Evolutionary conservation across 352 stramenopile genomes (phyloP), one percentile per base, ranked within the genome.

Genomic region (Pythium volutum): DNA sequence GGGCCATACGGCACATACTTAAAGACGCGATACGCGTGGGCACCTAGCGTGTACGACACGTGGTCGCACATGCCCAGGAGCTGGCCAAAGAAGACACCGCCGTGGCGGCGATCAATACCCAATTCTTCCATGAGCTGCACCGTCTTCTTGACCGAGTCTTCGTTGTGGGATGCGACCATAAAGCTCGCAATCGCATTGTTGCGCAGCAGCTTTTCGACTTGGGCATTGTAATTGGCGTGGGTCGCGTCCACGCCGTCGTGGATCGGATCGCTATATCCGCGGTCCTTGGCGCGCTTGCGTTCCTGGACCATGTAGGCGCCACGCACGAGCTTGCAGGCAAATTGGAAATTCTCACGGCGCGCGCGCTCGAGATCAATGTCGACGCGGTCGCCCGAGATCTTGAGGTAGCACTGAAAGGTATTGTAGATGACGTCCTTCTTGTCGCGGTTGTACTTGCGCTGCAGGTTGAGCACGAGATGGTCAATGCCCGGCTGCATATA

Each of bases 321-420:
- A 26, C 97, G 88, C 59, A 99, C 97, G 22, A 99, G 80, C 71
- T 99, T 99, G 59, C 88, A 96, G n/a, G 89, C 95, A 73, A 99
- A 98, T 16, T 89, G 81, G 70, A 97, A 99, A 27, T 87, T 80
- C 66, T 93, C 89, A 25, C 91, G 80, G 47, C 97, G 77, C 41
- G 96, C 89, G 41, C 95, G 77, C 66, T 98, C 86, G 8, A 99
- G 67, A 67, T 99, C 96, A 27, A 88, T 92, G 50, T 88, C 77
- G 6, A 99, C 77, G 50, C 91, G 84, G 61, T 96, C 73, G 22
- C 59, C 70, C 36, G 90, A 88, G 70, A 97, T 92, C 69, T 97
- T 98, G 31, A 99, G 79, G 79, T 99, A 99, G 77, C 96, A 98
- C 79, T 99, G 97, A 71, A 98, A 98, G 18, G 97, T 99, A 73